Percentiles rank a stretch among this genome's conserved stretches.
Evolutionary conservation across 106 monocot genomes (phyloP).

Genomic region (Ottelia alismoides): DNA sequence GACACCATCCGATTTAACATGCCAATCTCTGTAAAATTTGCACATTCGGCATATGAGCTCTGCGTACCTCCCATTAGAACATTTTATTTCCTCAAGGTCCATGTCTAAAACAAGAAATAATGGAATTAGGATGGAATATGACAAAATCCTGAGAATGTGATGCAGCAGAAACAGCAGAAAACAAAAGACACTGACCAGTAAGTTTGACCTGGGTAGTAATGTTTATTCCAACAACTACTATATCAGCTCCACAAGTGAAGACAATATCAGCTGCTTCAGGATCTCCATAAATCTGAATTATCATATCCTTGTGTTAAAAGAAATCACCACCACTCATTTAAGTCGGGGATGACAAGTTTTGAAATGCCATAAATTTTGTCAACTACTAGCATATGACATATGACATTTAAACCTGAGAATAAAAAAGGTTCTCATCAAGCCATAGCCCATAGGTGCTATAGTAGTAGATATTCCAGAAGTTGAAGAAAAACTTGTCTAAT

Average conservation of each 20-base stretch:
- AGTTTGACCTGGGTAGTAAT: conserved; percentile 85
- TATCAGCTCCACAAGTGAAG: conserved; percentile 85
- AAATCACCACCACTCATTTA: too few relatives aligned
- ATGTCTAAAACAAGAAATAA: conserved; percentile 53
- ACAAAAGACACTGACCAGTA: conserved; percentile 28
- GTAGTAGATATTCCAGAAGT: too few relatives aligned
- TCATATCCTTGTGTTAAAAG: too few relatives aligned
- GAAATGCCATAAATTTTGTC: too few relatives aligned
- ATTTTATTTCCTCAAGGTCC: conserved; percentile 52
- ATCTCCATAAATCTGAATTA: conserved; percentile 93
- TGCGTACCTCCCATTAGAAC: conserved; percentile 56
- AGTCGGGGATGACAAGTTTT: too few relatives aligned
- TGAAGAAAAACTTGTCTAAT: too few relatives aligned
- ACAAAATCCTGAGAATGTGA: neutral
- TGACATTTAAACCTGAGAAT: too few relatives aligned
- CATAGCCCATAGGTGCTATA: too few relatives aligned
- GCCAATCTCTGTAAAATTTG: conserved; percentile 90
- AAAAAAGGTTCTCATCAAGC: too few relatives aligned
- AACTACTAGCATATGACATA: too few relatives aligned
- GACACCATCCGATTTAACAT: conserved; percentile 80
- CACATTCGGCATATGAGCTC: conserved; percentile 54
- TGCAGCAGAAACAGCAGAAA: neutral
- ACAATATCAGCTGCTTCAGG: conserved; percentile 96
- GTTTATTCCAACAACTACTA: conserved; percentile 30
- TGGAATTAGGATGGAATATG: too few relatives aligned